These are phyloP conservation scores for Neodidymelliopsis sp. DNA, from an alignment of 2,329 filamentous ascomycete species.

Conservation along the genomic window DNA sequence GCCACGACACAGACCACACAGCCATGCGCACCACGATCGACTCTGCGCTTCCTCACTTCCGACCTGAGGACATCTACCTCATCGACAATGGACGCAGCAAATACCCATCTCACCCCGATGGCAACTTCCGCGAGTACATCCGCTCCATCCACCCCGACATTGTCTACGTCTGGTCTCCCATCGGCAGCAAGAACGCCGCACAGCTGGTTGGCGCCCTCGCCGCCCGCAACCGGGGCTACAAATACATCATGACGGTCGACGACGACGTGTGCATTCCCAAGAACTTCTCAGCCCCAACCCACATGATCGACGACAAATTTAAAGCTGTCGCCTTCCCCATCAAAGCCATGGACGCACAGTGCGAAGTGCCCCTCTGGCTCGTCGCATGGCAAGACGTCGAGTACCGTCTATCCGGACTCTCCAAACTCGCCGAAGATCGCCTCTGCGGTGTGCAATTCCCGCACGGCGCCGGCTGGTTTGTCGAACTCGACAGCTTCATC, in stretches of 20 bases:
- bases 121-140: slow-evolving; percentile 24
- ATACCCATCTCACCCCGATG: slow-evolving; percentile 14
- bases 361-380: slow-evolving; percentile 19
- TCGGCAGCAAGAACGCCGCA: slow-evolving; percentile 29
- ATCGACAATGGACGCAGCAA: slow-evolving; percentile 23
- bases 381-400: slow-evolving; percentile 26
- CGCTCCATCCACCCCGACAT: slow-evolving; percentile 19
- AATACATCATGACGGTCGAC: slow-evolving; percentile 28
- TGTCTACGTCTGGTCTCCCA: slow-evolving; percentile 29
- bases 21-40: slow-evolving; percentile 16
- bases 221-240: slow-evolving; percentile 15
- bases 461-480: slow-evolving; percentile 26
- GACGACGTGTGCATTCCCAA: slow-evolving; percentile 28
- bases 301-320: slow-evolving; percentile 20
- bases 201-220: slow-evolving; percentile 28
- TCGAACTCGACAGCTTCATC: slow-evolving; percentile 21
- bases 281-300: slow-evolving; percentile 21
- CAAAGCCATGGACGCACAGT: slow-evolving; percentile 22
- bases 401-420: slow-evolving; percentile 20
- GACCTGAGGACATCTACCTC: slow-evolving; percentile 23
- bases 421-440: slow-evolving; percentile 19
- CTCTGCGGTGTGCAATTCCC: slow-evolving; percentile 24
- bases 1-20: slow-evolving; percentile 17
- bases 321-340: slow-evolving; percentile 24
- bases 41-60: slow-evolving; percentile 22